Evolutionary conservation across 192 early-diverging fungal species (phyloP).

Genomic region (Podila clonocystis): DNA sequence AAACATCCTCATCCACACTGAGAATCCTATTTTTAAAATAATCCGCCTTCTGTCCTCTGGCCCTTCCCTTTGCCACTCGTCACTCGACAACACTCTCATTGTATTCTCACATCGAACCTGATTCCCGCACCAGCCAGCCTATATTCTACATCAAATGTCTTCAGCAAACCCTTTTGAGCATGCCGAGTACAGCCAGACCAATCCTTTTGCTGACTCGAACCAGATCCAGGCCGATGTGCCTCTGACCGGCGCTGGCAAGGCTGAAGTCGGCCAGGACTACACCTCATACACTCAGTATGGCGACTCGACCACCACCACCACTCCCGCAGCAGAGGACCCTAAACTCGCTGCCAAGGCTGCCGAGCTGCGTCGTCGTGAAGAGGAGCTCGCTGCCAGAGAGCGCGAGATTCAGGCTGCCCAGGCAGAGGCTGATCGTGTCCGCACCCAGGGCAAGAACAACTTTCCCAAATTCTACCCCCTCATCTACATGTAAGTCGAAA

Average conservation of each 20-base stretch:
- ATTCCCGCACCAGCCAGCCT: too few relatives aligned
- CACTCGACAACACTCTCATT: too few relatives aligned
- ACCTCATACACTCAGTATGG: conserved; percentile 44
- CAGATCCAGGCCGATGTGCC: conserved; percentile 56
- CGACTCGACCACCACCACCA: conserved; percentile 35
- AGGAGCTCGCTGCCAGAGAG: conserved; percentile 82
- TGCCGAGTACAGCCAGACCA: conserved; percentile 48
- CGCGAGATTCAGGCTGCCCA: conserved; percentile 72
- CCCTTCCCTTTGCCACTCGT: too few relatives aligned
- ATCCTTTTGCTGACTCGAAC: conserved; percentile 64
- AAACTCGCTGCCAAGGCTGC: conserved; percentile 67
- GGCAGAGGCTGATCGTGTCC: conserved; percentile 63
- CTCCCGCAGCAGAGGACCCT: conserved; percentile 22
- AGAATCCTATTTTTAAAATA: too few relatives aligned
- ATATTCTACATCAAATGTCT: conserved; percentile 8
- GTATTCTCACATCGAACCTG: too few relatives aligned
- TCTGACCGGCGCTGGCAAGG: conserved; percentile 25
- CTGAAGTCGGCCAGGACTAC: conserved; percentile 41
- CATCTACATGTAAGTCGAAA: conserved; percentile 71
- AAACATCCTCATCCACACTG: too few relatives aligned
- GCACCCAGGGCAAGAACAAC: conserved; percentile 77
- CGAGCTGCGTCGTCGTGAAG: conserved; percentile 77
- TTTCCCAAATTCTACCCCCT: conserved; percentile 87
- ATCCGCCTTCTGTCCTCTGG: too few relatives aligned
- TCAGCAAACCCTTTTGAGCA: conserved; percentile 52